These are phyloP conservation scores for Lactarius evosmus DNA, from an alignment of 768 basidiomycete genomes.

Conservation along the genomic window DNA sequence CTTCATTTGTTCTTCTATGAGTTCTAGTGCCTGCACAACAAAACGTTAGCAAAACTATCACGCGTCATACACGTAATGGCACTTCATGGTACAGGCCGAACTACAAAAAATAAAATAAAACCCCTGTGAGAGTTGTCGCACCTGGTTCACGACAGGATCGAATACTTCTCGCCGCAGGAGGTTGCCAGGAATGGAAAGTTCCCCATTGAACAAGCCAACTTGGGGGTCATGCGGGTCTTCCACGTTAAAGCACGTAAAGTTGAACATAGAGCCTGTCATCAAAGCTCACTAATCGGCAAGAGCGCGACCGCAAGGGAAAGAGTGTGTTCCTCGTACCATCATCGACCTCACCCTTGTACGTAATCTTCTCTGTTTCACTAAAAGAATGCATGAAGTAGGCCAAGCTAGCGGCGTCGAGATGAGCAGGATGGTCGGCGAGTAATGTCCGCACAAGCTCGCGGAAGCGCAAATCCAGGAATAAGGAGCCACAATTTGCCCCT, in stretches of 20 bases:
- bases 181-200: constrained; percentile 78
- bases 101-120: not conserved
- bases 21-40: constrained; percentile 58
- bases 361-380: constrained; percentile 83
- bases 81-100: not conserved
- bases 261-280: constrained; percentile 70
- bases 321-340: constrained; percentile 53
- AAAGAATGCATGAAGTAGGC: constrained; percentile 90
- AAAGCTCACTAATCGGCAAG: constrained; percentile 17
- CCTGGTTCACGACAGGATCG: constrained; percentile 81
- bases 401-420: constrained; percentile 76
- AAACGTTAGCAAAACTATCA: constrained; percentile 2
- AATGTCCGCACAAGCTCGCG: constrained; percentile 75
- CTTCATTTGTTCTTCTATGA: constrained; percentile 73
- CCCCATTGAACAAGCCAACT: constrained; percentile 79
- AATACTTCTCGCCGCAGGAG: constrained; percentile 80
- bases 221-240: constrained; percentile 77
- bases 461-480: constrained; percentile 87
- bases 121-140: constrained; percentile 35
- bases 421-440: constrained; percentile 78
- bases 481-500: constrained; percentile 81
- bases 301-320: constrained; percentile 2
- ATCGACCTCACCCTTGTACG: constrained; percentile 67
- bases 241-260: constrained; percentile 88
- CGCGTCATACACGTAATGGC: constrained; percentile 13